Evolutionary conservation across 2,329 filamentous ascomycete genomes (phyloP).

Genomic region (Akanthomyces dipterigenus): DNA sequence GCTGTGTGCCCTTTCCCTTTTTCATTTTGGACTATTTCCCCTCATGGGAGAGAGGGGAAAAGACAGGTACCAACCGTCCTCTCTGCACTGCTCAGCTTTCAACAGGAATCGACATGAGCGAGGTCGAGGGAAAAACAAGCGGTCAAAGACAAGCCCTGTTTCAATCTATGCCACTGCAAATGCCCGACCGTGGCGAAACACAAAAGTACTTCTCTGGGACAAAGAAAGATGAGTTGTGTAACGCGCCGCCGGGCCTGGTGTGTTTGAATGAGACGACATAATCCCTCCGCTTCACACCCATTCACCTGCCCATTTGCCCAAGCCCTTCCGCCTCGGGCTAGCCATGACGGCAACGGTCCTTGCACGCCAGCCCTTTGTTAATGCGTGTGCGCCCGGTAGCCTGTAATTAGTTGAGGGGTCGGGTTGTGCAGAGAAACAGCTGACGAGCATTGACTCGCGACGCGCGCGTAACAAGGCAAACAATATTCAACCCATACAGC

Average conservation of each 20-base stretch:
- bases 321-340: background rate
- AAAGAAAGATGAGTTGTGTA: background rate
- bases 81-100: background rate
- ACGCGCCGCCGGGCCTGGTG: background rate
- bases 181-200: background rate
- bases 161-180: no score
- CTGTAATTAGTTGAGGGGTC: no score
- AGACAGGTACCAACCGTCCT: background rate
- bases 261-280: background rate
- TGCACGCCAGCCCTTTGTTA: background rate
- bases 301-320: background rate
- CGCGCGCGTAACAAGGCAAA: no score
- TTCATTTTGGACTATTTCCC: background rate
- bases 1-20: background rate
- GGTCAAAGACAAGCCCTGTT: background rate
- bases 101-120: background rate
- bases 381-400: no score
- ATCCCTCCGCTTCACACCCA: background rate
- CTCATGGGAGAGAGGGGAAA: background rate
- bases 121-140: background rate
- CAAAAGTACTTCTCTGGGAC: background rate
- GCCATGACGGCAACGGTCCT: background rate
- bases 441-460: background rate
- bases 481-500: no score
- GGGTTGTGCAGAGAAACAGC: background rate